Conservation (phyloP, 1,284 basidiomycete genomes). For the Boletus chippewaensis region DNA sequence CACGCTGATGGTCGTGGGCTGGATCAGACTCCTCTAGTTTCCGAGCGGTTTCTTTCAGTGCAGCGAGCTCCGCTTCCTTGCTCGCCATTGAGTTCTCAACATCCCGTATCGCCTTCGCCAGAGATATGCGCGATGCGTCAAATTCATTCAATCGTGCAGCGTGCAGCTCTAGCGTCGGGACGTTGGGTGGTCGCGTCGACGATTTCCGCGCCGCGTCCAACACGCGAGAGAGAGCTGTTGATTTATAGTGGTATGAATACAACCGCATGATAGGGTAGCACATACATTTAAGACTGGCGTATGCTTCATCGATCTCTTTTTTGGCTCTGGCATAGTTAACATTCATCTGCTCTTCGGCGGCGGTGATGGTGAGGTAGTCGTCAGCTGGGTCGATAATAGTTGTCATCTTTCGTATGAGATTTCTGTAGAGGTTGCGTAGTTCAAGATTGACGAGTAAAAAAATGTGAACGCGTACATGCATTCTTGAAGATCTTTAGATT, state of each 20-base stretch:
- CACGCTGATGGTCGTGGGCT: slow-evolving; percentile 57
- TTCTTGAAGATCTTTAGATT: slow-evolving; percentile 32
- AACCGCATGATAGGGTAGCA: not conserved
- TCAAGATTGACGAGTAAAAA: not conserved
- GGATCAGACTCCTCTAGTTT: slow-evolving; percentile 62
- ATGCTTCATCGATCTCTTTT: slow-evolving; percentile 59
- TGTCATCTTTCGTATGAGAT: slow-evolving; percentile 59
- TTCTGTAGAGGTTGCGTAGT: slow-evolving; percentile 34
- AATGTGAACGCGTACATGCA: slow-evolving; percentile 26
- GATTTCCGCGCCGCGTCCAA: slow-evolving; percentile 66
- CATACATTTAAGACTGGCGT: slow-evolving; percentile 54
- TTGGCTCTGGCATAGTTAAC: slow-evolving; percentile 47
- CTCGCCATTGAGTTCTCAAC: slow-evolving; percentile 56
- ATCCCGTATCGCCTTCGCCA: slow-evolving; percentile 73
- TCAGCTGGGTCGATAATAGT: slow-evolving; percentile 68
- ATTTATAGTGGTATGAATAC: not conserved
- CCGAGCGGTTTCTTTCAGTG: slow-evolving; percentile 56
- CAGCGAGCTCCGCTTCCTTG: slow-evolving; percentile 61
- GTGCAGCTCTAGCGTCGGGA: slow-evolving; percentile 62
- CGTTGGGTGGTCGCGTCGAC: slow-evolving; percentile 58
- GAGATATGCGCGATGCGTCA: slow-evolving; percentile 52
- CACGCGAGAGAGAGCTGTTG: slow-evolving; percentile 52
- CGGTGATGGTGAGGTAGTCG: slow-evolving; percentile 65
- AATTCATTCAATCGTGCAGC: slow-evolving; percentile 55
- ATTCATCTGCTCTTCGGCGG: slow-evolving; percentile 61